Evolutionary conservation across 345 rosid species (phyloP).

Genomic region (Ricinus communis): DNA sequence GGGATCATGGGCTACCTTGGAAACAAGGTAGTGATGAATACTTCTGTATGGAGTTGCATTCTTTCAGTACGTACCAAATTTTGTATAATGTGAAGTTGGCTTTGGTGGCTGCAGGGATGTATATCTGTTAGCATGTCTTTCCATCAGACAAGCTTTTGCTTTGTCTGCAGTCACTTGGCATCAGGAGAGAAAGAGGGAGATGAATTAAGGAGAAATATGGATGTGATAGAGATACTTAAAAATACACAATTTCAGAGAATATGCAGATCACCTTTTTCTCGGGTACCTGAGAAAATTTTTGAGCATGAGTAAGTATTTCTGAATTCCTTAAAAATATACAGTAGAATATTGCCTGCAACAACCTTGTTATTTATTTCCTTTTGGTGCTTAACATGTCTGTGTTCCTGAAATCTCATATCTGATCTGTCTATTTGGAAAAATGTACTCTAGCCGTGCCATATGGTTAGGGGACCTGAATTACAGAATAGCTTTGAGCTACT

Average conservation of each 20-base stretch:
- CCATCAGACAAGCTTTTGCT: constrained; percentile 84
- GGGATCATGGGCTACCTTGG: constrained; percentile 94
- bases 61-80: neutral
- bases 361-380: neutral
- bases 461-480: constrained; percentile 97
- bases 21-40: constrained; percentile 63
- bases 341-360: neutral
- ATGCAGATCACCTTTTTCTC: constrained; percentile 50
- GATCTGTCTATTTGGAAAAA: neutral
- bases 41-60: neutral
- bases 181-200: constrained; percentile 98
- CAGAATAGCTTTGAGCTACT: constrained; percentile 81
- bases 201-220: constrained; percentile 75
- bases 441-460: constrained; percentile 60
- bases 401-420: neutral
- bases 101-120: constrained; percentile 68
- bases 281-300: constrained; percentile 65
- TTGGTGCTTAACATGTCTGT: neutral
- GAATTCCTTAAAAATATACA: no score
- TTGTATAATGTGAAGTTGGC: neutral
- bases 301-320: constrained; percentile 64
- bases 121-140: constrained; percentile 84
- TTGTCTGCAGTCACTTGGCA: constrained; percentile 89
- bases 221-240: constrained; percentile 74
- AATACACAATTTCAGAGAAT: constrained; percentile 78